Evolutionary conservation across 2,329 filamentous ascomycete species (phyloP), one percentile per base, ranked within the genome.

Genomic region (Fusarium aywerte): DNA sequence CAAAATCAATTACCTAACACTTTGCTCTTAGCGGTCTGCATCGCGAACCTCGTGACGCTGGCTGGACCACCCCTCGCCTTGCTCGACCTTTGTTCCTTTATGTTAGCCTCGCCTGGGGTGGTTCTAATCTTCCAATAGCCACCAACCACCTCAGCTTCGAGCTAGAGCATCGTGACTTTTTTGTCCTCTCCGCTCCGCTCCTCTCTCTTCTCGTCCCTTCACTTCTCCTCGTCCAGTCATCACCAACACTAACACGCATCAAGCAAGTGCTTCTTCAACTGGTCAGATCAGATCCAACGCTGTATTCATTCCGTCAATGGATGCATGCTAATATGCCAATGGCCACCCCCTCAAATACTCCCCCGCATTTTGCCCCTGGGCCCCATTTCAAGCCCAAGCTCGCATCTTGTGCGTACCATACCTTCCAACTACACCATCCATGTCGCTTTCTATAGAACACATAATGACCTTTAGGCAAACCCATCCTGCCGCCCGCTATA

Each of bases 81-180:
- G 45, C 31, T 56, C 54, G 55, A 68, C 29, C 50, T 50, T 49
- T 49, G 32, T 49, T 25, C 45, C 21, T 49, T 47, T n/a, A 61
- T 67, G 39, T 59, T 55, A 38, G 55, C 39, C 60, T 68, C 42
- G 40, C 38, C 62, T 39, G 33, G 54, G 38, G 58, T 62, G 58
- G 58, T 55, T 58, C 56, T 61, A 54, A 61, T 61, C 56, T 60
- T 33, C 32, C 33, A 58, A 20, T 45, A 42, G 42, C 23, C 33
- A 27, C 27, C 5, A 27, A 27, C 7, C 27, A 27, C 61, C 64
- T 62, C 57, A 62, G 49, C 29, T 61, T 49, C 15, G 59, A 60
- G 45, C 18, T 32, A 48, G 44, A 65, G 52, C 65, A 73, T 72
- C 70, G 69, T 73, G 71, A 72, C 70, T 64, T 63, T 63, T n/a